These are phyloP conservation scores for Colletotrichum paranaense DNA, from an alignment of 2,329 filamentous ascomycete genomes.

Conservation along the genomic window DNA sequence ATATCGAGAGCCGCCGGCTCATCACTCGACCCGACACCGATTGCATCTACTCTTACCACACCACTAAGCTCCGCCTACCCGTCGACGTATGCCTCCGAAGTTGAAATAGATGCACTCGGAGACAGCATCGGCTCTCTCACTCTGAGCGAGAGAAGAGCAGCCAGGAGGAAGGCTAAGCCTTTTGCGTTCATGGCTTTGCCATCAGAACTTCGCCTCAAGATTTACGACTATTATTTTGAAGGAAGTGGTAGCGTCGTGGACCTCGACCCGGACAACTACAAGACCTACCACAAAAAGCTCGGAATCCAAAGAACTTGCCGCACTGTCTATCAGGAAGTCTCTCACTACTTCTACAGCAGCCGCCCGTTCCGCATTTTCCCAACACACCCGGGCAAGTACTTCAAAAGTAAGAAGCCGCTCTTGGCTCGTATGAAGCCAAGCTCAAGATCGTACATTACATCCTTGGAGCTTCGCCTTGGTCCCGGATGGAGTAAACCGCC, in stretches of 20 bases:
- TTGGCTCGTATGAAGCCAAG: slow-evolving; percentile 72
- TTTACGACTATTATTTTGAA: slow-evolving; percentile 74
- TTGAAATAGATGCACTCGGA: slow-evolving; percentile 54
- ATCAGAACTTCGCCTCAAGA: slow-evolving; percentile 74
- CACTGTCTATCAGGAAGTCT: slow-evolving; percentile 71
- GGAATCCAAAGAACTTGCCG: slow-evolving; percentile 70
- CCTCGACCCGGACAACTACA: slow-evolving; percentile 74
- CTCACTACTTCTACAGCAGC: slow-evolving; percentile 73
- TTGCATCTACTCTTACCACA: slow-evolving; percentile 46
- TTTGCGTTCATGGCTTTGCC: slow-evolving; percentile 78
- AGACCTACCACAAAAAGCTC: slow-evolving; percentile 69
- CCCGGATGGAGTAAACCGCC: slow-evolving; percentile 80
- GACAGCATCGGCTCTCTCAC: slow-evolving; percentile 54
- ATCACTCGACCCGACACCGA: slow-evolving; percentile 30
- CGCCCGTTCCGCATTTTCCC: slow-evolving; percentile 76
- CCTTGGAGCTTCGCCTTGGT: slow-evolving; percentile 77
- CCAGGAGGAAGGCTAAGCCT: slow-evolving; percentile 45
- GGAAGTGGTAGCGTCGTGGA: slow-evolving; percentile 68
- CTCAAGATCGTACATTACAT: slow-evolving; percentile 70
- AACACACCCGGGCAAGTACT: slow-evolving; percentile 71
- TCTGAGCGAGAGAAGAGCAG: slow-evolving; percentile 42
- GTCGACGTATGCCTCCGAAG: slow-evolving; percentile 50
- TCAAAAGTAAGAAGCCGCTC: slow-evolving; percentile 79
- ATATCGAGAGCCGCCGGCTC: slow-evolving; percentile 45
- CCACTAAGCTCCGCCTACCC: slow-evolving; percentile 50